Base-by-base conservation (phyloP, 1,284 basidiomycete species). In the Pseudozyma thailandica region DNA sequence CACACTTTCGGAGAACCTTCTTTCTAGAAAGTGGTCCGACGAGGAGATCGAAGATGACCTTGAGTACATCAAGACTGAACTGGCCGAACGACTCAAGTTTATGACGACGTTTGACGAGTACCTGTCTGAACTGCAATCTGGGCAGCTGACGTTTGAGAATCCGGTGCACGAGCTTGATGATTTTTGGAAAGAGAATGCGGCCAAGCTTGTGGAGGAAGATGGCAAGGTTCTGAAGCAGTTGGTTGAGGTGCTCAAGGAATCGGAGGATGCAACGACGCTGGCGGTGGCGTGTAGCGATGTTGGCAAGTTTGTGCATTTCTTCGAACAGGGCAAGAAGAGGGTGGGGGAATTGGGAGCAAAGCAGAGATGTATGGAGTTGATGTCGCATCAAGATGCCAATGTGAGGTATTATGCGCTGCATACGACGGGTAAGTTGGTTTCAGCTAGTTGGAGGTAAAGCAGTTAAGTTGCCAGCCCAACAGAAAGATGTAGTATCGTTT, bases 51-150 rank as follows among this genome's bases (percentile, higher is more conserved):
- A 92, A 25, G 94, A 97, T 74, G 96, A 98, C 76, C 88, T 97
- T 18, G 88, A 90, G 53, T 94, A 90, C 83, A 86, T 98, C 31
- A 88, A 88, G 64, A 90, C 92, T 45, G 92, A 95, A 80, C 86
- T 98, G 21, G 89, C 89, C 46, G 86, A 87, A 38, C 88, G 91
- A 48, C 91, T 94, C 82, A 90, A 95, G 76, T 92, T 91, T 61
- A 85, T 98, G 78, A 95, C 92, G 54, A 98, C 93, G 0, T 98
- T 91, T 83, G 96, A 98, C 82, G 94, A 97, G 84, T 98, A 98
- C 82, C 88, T 88, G 7, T 93, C 93, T 0, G 95, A 98, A 83
- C 86, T 98, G 18, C 86, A 89, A 26, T 93, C 92, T 1, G 94
- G 94, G 1, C 92, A 93, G 81, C 85, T 98, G 13, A 91, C 92